Evolutionary conservation across 2,329 filamentous ascomycete species (phyloP).

Genomic region (Meredithiella fracta): DNA sequence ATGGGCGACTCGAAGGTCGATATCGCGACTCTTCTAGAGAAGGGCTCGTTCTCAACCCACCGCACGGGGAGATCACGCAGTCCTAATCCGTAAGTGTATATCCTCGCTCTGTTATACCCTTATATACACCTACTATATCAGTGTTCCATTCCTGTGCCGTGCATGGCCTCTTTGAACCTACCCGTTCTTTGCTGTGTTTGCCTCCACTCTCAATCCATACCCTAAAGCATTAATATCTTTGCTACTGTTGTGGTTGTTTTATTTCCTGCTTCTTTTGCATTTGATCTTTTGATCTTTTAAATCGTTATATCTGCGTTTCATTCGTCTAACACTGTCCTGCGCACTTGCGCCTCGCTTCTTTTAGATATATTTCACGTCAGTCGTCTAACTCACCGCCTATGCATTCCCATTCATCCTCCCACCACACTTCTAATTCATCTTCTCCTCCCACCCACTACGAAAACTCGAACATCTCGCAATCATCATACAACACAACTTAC

Average conservation of each 20-base stretch:
- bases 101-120: background rate
- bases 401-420: slow-evolving; percentile 10
- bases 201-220: background rate
- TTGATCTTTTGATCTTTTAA: background rate
- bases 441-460: slow-evolving; percentile 9
- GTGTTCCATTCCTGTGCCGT: slow-evolving; percentile 3
- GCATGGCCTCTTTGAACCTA: background rate
- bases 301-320: background rate
- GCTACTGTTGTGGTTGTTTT: background rate
- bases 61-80: slow-evolving; percentile 8
- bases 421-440: slow-evolving; percentile 1
- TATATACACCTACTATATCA: background rate
- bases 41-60: slow-evolving; percentile 10
- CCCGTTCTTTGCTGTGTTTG: background rate
- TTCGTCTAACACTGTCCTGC: background rate
- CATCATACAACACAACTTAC: slow-evolving; percentile 3
- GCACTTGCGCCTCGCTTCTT: background rate
- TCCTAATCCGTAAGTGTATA: slow-evolving; percentile 11
- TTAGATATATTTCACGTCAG: slow-evolving; percentile 4
- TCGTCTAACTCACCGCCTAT: slow-evolving; percentile 10
- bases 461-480: slow-evolving; percentile 2
- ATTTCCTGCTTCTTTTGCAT: background rate
- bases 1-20: slow-evolving; percentile 12
- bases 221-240: background rate
- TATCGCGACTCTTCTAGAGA: slow-evolving; percentile 10